These are phyloP conservation scores for Platanthera guangdongensis DNA, from an alignment of 106 monocot genomes.

Conservation along the genomic window DNA sequence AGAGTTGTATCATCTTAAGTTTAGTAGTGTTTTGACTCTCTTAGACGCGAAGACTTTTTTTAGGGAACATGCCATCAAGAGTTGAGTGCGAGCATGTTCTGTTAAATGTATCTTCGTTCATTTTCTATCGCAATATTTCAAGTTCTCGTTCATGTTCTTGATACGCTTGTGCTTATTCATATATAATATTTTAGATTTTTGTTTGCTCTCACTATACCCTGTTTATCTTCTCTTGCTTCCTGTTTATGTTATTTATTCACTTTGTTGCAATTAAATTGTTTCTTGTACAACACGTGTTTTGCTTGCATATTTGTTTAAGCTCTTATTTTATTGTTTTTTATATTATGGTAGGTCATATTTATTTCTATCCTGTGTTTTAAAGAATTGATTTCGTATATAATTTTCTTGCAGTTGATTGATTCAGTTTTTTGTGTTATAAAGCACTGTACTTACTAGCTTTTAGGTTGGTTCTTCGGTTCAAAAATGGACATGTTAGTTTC, in stretches of 20 bases:
- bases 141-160: too few species aligned
- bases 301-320: neutral
- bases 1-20: too few species aligned
- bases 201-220: neutral
- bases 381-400: neutral
- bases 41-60: too few species aligned
- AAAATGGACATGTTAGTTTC: too few species aligned
- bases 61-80: too few species aligned
- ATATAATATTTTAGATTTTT: neutral
- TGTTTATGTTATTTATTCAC: neutral
- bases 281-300: neutral
- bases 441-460: too few species aligned
- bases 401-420: neutral
- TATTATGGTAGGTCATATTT: neutral
- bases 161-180: neutral
- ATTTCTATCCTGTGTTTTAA: neutral
- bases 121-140: too few species aligned
- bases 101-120: too few species aligned
- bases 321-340: neutral
- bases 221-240: neutral
- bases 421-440: too few species aligned
- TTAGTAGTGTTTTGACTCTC: too few species aligned
- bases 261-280: neutral
- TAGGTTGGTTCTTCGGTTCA: too few species aligned
- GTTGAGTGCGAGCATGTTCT: too few species aligned